Evolutionary conservation across 352 stramenopile genomes (phyloP).

Genomic region (Pythium rhizo-oryzae): DNA sequence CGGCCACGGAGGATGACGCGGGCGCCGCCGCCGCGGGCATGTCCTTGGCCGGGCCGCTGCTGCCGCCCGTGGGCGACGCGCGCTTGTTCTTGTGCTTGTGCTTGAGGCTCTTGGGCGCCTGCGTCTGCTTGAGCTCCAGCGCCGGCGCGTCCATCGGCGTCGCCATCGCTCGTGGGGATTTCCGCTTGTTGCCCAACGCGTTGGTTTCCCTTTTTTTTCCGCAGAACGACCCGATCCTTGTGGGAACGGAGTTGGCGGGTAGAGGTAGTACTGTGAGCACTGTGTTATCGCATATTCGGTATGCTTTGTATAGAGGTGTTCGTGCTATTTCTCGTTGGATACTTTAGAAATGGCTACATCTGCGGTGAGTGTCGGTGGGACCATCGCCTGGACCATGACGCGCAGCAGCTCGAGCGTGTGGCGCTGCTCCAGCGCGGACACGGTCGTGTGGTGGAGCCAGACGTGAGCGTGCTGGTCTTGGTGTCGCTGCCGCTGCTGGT

Average conservation of each 20-base stretch:
- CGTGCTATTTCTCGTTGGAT: neutral
- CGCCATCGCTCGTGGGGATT: slow-evolving; percentile 9
- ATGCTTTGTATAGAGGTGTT: neutral
- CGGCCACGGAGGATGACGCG: neutral
- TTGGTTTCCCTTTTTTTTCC: slow-evolving; percentile 4
- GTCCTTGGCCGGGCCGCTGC: slow-evolving; percentile 13
- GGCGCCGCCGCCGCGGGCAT: neutral
- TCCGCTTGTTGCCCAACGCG: neutral
- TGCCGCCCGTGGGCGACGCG: slow-evolving; percentile 23
- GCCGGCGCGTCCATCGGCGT: slow-evolving; percentile 38
- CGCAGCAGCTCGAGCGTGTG: slow-evolving; percentile 21
- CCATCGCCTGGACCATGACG: neutral
- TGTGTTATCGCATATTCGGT: neutral
- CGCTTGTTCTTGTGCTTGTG: slow-evolving; percentile 84
- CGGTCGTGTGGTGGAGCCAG: neutral
- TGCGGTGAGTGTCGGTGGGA: neutral
- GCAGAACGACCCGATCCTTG: slow-evolving; percentile 5
- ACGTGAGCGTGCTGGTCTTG: neutral
- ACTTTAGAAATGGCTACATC: slow-evolving; percentile 19
- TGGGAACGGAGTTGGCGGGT: neutral
- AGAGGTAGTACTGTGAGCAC: slow-evolving; percentile 7
- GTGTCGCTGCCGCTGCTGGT: slow-evolving; percentile 1
- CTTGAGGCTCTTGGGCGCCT: slow-evolving; percentile 74
- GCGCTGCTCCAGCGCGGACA: slow-evolving; percentile 14
- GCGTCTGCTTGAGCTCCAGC: slow-evolving; percentile 66